Evolutionary conservation across 345 rosid genomes (phyloP).

Genomic region (Rhodamnia argentea): DNA sequence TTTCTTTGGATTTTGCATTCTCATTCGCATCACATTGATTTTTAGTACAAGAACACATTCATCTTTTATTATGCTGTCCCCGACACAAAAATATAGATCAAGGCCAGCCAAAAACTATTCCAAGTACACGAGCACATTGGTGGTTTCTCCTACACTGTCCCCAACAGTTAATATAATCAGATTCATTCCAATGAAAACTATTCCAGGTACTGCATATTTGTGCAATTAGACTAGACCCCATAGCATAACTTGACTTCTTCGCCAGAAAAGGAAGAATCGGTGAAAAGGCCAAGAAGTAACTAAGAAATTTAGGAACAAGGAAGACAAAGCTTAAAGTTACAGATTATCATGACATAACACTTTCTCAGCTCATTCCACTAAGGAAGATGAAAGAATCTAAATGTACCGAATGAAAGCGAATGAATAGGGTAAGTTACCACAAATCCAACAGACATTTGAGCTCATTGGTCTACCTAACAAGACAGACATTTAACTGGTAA

Average conservation of each 20-base stretch:
- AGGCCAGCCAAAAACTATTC: neutral
- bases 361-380: too few relatives aligned
- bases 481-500: too few relatives aligned
- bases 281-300: too few relatives aligned
- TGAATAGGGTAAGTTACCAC: too few relatives aligned
- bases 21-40: neutral
- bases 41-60: neutral
- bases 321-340: too few relatives aligned
- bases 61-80: neutral
- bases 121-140: neutral
- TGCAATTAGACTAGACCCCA: neutral
- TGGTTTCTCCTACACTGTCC: neutral
- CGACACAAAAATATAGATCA: neutral
- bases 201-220: neutral
- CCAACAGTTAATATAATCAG: neutral
- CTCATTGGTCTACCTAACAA: too few relatives aligned
- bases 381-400: too few relatives aligned
- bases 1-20: neutral
- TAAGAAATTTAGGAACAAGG: too few relatives aligned
- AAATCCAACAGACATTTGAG: too few relatives aligned
- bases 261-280: too few relatives aligned
- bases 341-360: too few relatives aligned
- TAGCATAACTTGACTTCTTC: neutral
- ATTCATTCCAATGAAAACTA: neutral
- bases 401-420: too few relatives aligned